Evolutionary conservation across 805 yeast genomes (phyloP).

Genomic region (Saturnispora diversa): DNA sequence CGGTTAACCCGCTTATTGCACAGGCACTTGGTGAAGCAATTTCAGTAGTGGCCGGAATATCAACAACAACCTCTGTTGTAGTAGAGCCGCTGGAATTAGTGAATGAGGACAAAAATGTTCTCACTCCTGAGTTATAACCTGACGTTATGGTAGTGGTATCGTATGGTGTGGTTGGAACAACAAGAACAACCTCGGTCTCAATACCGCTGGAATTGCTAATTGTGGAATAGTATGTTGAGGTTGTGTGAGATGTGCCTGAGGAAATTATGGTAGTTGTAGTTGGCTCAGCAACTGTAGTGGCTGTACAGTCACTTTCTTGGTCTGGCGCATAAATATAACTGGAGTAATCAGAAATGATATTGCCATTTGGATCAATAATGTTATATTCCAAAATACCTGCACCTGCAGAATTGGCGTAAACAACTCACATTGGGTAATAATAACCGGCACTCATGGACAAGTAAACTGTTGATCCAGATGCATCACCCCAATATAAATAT

Average conservation of each 20-base stretch:
- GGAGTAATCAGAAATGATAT: not conserved
- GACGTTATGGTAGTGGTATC: not conserved
- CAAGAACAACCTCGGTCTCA: not conserved
- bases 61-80: not conserved
- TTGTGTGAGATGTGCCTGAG: not conserved
- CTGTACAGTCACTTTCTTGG: not conserved
- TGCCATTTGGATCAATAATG: slow-evolving; percentile 12
- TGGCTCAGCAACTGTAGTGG: slow-evolving; percentile 1
- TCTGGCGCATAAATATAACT: slow-evolving; percentile 8
- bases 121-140: not conserved
- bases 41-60: not conserved
- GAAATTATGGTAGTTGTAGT: slow-evolving; percentile 9
- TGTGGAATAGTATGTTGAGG: not conserved
- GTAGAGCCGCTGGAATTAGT: not conserved
- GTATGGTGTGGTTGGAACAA: not conserved
- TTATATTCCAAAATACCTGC: slow-evolving; percentile 9
- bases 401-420: too few relatives aligned
- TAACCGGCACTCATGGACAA: too few relatives aligned
- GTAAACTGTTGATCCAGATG: too few relatives aligned
- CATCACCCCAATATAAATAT: too few relatives aligned
- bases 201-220: not conserved
- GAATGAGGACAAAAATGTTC: not conserved
- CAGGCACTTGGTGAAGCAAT: too few relatives aligned
- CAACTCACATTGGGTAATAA: too few relatives aligned
- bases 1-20: too few relatives aligned